phyloP scores from a whole-genome alignment of 2,329 filamentous ascomycete genomes.

The Tolypocladium nubicola region DNA sequence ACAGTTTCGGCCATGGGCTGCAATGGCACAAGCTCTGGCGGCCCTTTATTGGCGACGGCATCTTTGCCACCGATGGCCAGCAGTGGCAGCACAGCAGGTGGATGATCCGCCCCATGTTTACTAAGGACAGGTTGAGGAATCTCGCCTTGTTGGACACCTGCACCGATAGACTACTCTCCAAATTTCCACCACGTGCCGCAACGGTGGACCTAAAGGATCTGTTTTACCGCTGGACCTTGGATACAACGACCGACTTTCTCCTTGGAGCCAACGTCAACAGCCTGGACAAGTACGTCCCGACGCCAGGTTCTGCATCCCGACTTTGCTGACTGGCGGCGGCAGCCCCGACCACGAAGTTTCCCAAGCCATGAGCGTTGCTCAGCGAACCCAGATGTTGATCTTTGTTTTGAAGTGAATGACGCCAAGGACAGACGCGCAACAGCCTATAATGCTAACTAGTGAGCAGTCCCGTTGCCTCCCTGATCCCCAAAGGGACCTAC shows the following conservation, averaged over 20 bases:
- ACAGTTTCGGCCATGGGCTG: constrained; percentile 38
- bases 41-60: constrained; percentile 43
- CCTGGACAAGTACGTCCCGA: constrained; percentile 24
- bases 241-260: constrained; percentile 57
- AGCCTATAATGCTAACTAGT: not conserved
- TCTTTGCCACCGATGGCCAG: constrained; percentile 42
- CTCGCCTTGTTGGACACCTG: constrained; percentile 50
- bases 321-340: not conserved
- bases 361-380: constrained; percentile 58
- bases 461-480: constrained; percentile 42
- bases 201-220: constrained; percentile 50
- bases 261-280: constrained; percentile 48
- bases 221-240: constrained; percentile 56
- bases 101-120: constrained; percentile 44
- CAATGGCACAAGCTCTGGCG: constrained; percentile 30
- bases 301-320: not conserved
- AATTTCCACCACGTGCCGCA: constrained; percentile 42
- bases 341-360: constrained; percentile 52
- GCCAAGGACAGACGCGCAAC: not conserved
- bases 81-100: constrained; percentile 42
- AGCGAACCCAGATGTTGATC: constrained; percentile 54
- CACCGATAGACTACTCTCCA: constrained; percentile 44
- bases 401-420: constrained; percentile 32
- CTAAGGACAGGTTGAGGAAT: constrained; percentile 34
- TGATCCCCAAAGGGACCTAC: constrained; percentile 51